Percentiles rank a stretch among this genome's conserved stretches.
phyloP scores from a whole-genome alignment of 2,329 filamentous ascomycete species.

The Aureobasidium sp. region DNA sequence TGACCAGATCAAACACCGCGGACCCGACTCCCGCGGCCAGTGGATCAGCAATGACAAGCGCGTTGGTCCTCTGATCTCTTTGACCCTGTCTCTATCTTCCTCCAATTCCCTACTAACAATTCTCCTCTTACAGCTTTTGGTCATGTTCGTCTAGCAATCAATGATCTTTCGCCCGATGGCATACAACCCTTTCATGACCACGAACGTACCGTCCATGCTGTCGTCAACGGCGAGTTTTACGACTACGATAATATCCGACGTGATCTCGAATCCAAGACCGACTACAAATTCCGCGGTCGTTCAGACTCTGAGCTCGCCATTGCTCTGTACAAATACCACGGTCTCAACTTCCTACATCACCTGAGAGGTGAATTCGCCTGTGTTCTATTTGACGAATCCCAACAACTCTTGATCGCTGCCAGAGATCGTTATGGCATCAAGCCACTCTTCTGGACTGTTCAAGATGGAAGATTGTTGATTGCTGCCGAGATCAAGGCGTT shows the following conservation, averaged over 20 bases:
- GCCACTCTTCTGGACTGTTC: conserved; percentile 58
- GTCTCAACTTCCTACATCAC: conserved; percentile 49
- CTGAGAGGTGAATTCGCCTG: conserved; percentile 63
- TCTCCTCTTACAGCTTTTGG: conserved; percentile 42
- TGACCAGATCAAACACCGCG: conserved; percentile 48
- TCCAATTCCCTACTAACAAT: conserved; percentile 23
- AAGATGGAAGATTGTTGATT: conserved; percentile 47
- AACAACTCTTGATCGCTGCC: conserved; percentile 50
- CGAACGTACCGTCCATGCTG: conserved; percentile 53
- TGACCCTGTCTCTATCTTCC: conserved; percentile 12
- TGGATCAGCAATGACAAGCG: conserved; percentile 52
- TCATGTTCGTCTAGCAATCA: conserved; percentile 60
- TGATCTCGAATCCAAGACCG: conserved; percentile 36
- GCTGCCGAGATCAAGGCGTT: conserved; percentile 64
- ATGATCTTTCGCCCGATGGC: conserved; percentile 55
- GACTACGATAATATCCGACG: conserved; percentile 53
- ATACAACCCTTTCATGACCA: conserved; percentile 49
- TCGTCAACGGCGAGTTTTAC: conserved; percentile 70
- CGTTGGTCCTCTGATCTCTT: conserved; percentile 40
- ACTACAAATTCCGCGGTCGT: conserved; percentile 51
- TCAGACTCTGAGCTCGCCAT: conserved; percentile 61
- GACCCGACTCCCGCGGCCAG: conserved; percentile 50
- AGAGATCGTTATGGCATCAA: conserved; percentile 66
- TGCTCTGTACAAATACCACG: conserved; percentile 58
- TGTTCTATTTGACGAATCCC: conserved; percentile 55